phyloP scores from a whole-genome alignment of 345 rosid genomes.

The Aquilaria malaccensis region DNA sequence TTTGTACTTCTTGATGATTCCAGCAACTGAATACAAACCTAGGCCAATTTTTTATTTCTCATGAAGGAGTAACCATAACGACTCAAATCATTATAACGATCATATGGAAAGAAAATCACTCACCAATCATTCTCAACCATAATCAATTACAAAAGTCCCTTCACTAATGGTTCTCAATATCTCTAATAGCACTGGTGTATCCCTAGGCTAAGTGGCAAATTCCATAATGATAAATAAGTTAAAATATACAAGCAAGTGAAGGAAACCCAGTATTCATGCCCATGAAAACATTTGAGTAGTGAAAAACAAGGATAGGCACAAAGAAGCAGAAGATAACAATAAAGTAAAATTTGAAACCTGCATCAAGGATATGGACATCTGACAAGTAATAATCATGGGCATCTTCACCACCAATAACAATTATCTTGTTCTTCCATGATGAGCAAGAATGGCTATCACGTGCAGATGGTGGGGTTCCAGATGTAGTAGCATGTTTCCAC shows the following conservation, averaged over 20 bases:
- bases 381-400: conserved; percentile 86
- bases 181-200: background rate
- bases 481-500: conserved; percentile 71
- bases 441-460: conserved; percentile 98
- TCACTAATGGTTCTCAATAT: too few relatives aligned
- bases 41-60: too few relatives aligned
- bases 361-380: conserved; percentile 89
- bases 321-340: background rate
- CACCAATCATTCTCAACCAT: too few relatives aligned
- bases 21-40: too few relatives aligned
- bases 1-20: too few relatives aligned
- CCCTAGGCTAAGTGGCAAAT: background rate
- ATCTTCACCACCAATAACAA: conserved; percentile 97
- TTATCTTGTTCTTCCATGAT: conserved; percentile 80
- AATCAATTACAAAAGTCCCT: too few relatives aligned
- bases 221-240: background rate
- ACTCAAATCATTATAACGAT: too few relatives aligned
- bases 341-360: conserved; percentile 46
- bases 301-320: background rate
- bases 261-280: background rate
- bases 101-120: too few relatives aligned
- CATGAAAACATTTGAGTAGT: background rate
- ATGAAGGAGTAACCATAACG: too few relatives aligned
- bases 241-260: background rate
- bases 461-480: conserved; percentile 83